A percentile compares a stretch with the other conserved stretches of the same genome.
Evolutionary conservation across 2,329 filamentous ascomycete species (phyloP).

Genomic region (Aspergillus alliaceus): DNA sequence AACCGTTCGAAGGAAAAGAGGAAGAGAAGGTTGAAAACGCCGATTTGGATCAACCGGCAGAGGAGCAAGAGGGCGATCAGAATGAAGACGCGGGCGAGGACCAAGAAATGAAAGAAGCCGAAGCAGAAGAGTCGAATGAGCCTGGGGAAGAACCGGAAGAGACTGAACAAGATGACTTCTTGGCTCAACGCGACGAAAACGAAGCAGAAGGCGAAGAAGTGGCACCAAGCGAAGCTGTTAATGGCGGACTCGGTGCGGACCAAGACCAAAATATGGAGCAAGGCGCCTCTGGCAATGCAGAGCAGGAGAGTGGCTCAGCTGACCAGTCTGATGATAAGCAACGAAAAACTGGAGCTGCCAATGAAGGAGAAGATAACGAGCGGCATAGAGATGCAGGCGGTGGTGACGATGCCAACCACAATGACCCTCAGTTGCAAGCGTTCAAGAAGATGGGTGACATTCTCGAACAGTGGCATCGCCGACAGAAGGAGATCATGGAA

Average conservation of each 20-base stretch:
- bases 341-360: conserved; percentile 43
- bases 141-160: conserved; percentile 51
- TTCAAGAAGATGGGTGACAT: conserved; percentile 95
- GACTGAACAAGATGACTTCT: conserved; percentile 49
- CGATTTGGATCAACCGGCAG: conserved; percentile 26
- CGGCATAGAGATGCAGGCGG: conserved; percentile 38
- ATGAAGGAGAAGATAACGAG: conserved; percentile 42
- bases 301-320: conserved; percentile 44
- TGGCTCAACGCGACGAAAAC: conserved; percentile 49
- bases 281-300: conserved; percentile 48
- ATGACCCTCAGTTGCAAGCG: conserved; percentile 60
- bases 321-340: conserved; percentile 49
- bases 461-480: conserved; percentile 87
- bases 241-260: conserved; percentile 39
- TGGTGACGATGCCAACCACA: conserved; percentile 33
- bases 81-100: conserved; percentile 43
- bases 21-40: conserved; percentile 32
- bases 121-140: conserved; percentile 49
- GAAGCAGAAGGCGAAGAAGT: conserved; percentile 57
- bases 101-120: conserved; percentile 36
- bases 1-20: conserved; percentile 31
- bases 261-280: conserved; percentile 45
- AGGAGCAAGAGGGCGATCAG: conserved; percentile 33
- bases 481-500: conserved; percentile 77
- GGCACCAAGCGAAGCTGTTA: conserved; percentile 43